Evolutionary conservation across 163 green algal genomes (phyloP), one percentile per base, ranked within the genome.

Genomic region (Coccomyxa subellipsoidea): DNA sequence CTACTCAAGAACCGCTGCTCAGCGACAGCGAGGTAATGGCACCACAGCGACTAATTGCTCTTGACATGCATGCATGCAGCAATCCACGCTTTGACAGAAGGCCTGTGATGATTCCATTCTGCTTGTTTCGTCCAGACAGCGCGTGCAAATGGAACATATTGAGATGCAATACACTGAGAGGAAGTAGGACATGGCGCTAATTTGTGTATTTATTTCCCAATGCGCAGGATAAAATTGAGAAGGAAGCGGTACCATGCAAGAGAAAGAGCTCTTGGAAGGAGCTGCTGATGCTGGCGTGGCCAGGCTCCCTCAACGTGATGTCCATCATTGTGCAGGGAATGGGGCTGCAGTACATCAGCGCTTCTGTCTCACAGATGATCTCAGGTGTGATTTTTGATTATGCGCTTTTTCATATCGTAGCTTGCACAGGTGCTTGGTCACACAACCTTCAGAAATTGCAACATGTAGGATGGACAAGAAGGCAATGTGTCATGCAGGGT

Each of bases 321-420:
- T 47, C n/a, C 8, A 81, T 81, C 77, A 71, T 81, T 40, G 77
- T 72, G 47, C 77, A 81, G 38, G 78, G 78, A 35, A 35, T 39
- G 54, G 78, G 78, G 54, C 54, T 82, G 8, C 31, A 36, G 27
- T 82, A 70, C 78, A 82, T 82, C 34, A 82, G 35, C 37, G 78
- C 78, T 38, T 77, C 54, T 37, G 35, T 77, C 25, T 70, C 35
- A 6, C 35, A 70, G 54, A 77, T 82, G 78, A 35, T 82, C 1
- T 77, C 70, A 38, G 66, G 66, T 73, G 66, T 35, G 1, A 6
- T 27, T 59, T 2, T 27, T 8, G 47, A 12, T 18, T 59, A 18
- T 59, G 47, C 47, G 15, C 23, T 59, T 1, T 7, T n/a, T n/a
- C n/a, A n/a, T n/a, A n/a, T n/a, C n/a, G n/a, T n/a, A n/a, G n/a